Base-by-base conservation (phyloP, 2,329 filamentous ascomycete species). In the Ophiostoma sp. region DNA sequence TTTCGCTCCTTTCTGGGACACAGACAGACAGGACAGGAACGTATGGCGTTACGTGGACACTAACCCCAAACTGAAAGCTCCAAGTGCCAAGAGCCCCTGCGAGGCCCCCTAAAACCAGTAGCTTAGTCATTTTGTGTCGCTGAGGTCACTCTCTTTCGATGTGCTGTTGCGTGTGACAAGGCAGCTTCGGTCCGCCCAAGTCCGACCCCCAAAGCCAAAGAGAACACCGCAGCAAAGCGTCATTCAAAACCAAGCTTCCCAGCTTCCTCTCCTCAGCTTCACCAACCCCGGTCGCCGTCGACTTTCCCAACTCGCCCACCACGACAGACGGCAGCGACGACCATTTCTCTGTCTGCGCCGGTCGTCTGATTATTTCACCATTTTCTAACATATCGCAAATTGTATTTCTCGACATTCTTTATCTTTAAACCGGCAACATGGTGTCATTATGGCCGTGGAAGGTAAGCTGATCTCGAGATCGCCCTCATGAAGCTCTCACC, bases 391-490 rank as follows among this genome's bases (percentile, higher is more conserved):
- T 39, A 39, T 28, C 31, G 9, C 11, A 11, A 25, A 33, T 11
- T 25, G 19, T 12, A 39, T 25, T 45, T 45, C 11, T 25, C 70
- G 48, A 55, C 48, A 28, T 8, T 36, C 2, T 8, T 9, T 17
- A 8, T 15, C 31, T 7, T 7, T 25, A 17, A 31, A 48, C n/a
- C 64, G 28, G 4, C 61, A 48, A 36, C 39, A 80, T 80, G 79
- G 78, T 81, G 69, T 79, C 79, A 5, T 78, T 80, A 66, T 80
- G 80, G 79, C 78, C 75, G 2, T 76, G 75, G 75, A 76, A 74
- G 72, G 75, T 75, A 72, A 6, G 70, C 15, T 69, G 31, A n/a
- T 72, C 19, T n/a, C n/a, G n/a, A n/a, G n/a, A n/a, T n/a, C n/a
- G n/a, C n/a, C n/a, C 33, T 48, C 5, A 22, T 2, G 36, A 42